Evolutionary conservation across 805 yeast genomes (phyloP), one percentile per base, ranked within the genome.

Genomic region (Scheffersomyces stipitis): DNA sequence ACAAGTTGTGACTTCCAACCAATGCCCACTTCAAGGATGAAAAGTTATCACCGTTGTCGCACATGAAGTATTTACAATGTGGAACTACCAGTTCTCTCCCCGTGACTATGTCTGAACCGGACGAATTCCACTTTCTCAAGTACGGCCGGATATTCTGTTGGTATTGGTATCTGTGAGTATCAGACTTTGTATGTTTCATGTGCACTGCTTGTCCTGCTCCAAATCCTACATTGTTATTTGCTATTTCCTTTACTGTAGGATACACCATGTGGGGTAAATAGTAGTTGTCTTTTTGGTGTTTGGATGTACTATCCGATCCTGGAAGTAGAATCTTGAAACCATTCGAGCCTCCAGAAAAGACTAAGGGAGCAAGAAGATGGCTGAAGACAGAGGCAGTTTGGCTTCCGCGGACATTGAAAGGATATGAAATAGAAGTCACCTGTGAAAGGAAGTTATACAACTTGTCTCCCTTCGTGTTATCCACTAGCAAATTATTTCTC

Each of bases 1-100:
- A 81, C 28, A 86, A 51, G 51, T 87, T 87, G 22, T 87, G 84
- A 32, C 89, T 81, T 0, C 93, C 84, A 52, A 84, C 66, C 27
- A 84, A 55, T 14, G 81, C 72, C 95, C 95, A 87, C 34, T 76
- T 72, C 4, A 84, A 53, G 2, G 76, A 61, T 24, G 59, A 48
- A 56, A 73, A 76, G 33, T 69, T 49, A 45, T 78, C 79, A 3
- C 71, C 72, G 9, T 81, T 72, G 36, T 66, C 73, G 44, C 77
- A 71, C 40, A 77, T 51, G 48, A 83, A 79, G 22, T 85, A 75
- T 56, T 87, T 87, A 10, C 82, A 80, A 58, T 87, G 96, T 1
- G 82, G 78, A 3, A 82, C 73, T 8, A 73, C 64, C 1, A 52
- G 37, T 39, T 59, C 60, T 23, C 75, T 36, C 22, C 69, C 70